Evolutionary conservation across 345 rosid genomes (phyloP).

Genomic region (Erucastrum elatum): DNA sequence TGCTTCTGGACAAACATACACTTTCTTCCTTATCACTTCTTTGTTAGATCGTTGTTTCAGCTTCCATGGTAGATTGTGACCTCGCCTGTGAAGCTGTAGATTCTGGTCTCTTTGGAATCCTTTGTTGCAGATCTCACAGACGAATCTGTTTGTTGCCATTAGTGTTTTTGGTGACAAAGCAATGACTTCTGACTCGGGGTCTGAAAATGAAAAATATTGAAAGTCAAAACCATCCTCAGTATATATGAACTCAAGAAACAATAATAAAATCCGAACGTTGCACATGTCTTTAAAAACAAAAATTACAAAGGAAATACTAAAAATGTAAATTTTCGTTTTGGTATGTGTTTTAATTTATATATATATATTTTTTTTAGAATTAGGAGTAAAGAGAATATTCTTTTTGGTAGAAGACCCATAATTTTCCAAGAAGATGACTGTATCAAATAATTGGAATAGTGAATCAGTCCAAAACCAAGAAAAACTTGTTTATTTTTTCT

Average conservation of each 20-base stretch:
- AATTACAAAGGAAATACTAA: neutral
- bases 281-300: neutral
- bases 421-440: constrained; percentile 32
- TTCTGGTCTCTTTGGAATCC: constrained; percentile 93
- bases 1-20: constrained; percentile 69
- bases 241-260: neutral
- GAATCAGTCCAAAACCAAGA: constrained; percentile 29
- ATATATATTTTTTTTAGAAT: no score
- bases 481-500: neutral
- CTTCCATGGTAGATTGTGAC: constrained; percentile 93
- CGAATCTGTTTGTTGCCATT: constrained; percentile 76
- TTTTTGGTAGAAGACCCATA: constrained; percentile 30
- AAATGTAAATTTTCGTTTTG: neutral
- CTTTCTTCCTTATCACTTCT: constrained; percentile 54
- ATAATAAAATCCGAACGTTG: neutral
- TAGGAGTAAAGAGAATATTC: constrained; percentile 32
- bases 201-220: constrained; percentile 33
- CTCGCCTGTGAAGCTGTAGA: constrained; percentile 80
- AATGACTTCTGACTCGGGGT: constrained; percentile 88
- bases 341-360: neutral
- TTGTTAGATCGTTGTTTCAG: constrained; percentile 78
- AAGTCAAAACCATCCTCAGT: neutral
- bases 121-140: constrained; percentile 89
- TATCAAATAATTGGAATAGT: constrained; percentile 37
- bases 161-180: constrained; percentile 79